A percentile compares a stretch with the other conserved stretches of the same genome.
These are phyloP conservation scores for Aegilops tauschii DNA, from an alignment of 176 grass and related monocot genomes.

Conservation along the genomic window DNA sequence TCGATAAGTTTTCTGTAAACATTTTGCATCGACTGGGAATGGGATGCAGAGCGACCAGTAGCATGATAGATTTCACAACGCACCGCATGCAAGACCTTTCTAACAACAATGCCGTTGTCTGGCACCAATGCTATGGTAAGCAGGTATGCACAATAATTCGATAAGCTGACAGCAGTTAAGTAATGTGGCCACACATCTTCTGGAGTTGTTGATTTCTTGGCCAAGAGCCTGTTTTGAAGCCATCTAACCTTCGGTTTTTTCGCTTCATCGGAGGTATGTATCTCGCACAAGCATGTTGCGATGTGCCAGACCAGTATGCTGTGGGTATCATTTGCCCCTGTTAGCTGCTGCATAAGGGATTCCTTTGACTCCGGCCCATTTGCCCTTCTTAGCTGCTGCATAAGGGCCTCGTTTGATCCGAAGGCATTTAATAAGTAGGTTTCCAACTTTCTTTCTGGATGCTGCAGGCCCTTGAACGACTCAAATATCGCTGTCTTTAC, in stretches of 20 bases:
- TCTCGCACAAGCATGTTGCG: not conserved
- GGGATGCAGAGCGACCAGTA: not conserved
- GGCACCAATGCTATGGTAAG: not conserved
- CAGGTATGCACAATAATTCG: slow-evolving; percentile 17
- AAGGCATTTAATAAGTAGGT: not conserved
- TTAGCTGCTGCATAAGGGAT: not conserved
- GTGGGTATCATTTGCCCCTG: not conserved
- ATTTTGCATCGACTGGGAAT: not conserved
- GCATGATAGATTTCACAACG: not conserved
- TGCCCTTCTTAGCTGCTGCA: no score
- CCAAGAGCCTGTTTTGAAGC: not conserved
- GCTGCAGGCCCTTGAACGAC: not conserved
- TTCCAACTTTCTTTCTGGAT: not conserved
- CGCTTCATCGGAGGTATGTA: not conserved
- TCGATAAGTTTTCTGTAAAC: not conserved
- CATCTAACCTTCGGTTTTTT: fast-evolving
- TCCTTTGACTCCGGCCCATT: no score
- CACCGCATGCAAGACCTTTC: not conserved
- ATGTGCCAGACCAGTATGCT: slow-evolving; percentile 31
- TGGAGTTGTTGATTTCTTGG: not conserved
- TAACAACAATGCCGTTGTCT: not conserved
- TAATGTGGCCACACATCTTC: not conserved
- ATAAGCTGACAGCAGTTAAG: not conserved
- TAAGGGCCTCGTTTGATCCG: not conserved
- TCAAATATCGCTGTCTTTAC: not conserved